Base-by-base conservation (phyloP, 78 protist species). In the Tieghemostelium lacteum region DNA sequence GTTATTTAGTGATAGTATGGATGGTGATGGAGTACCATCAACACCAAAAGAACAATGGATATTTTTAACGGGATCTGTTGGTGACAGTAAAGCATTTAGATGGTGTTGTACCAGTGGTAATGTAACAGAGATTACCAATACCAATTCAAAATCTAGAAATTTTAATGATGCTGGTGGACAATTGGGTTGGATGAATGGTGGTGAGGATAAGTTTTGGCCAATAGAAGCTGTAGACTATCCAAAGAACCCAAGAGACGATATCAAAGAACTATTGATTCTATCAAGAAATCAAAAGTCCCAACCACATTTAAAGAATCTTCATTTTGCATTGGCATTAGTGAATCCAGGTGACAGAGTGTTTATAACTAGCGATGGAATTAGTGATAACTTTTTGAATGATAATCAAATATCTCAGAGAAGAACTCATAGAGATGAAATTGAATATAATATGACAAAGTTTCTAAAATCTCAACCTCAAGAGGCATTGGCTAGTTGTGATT, bases 121-220 rank as follows among this genome's bases (percentile, higher is more conserved):
- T 37, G 76, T 83, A 5, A 83, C 49, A 29, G 89, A 83, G 17
- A 42, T 83, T 19, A 69, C 89, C 52, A 83, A 66, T 55, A 34
- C 58, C n/a, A 54, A 34, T 3, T 33, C 78, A 31, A 55, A 16
- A 8, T 14, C 16, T 1, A 83, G 89, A 69, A 83, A 69, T 57
- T 83, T 83, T 72, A 83, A 83, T 45, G 89, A 83, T 17, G 89
- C 89, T 16, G 89, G 89, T 58, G 89, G 89, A 31, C 89, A 83
- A 57, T 22, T 83, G 1, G 89, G 89, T 31, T 83, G 89, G 89
- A 83, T 83, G 77, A 69, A 77, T 75, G 89, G 89, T 29, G 89
- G 89, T 58, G 89, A 69, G 12, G 89, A 69, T 29, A 49, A 50
- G 36, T 17, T 24, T 36, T 83, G 89, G 89, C 89, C 89, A 39